Evolutionary conservation across 306 rosid species (phyloP), one percentile per base, ranked within the genome.

Genomic region (Rosa lucieae): DNA sequence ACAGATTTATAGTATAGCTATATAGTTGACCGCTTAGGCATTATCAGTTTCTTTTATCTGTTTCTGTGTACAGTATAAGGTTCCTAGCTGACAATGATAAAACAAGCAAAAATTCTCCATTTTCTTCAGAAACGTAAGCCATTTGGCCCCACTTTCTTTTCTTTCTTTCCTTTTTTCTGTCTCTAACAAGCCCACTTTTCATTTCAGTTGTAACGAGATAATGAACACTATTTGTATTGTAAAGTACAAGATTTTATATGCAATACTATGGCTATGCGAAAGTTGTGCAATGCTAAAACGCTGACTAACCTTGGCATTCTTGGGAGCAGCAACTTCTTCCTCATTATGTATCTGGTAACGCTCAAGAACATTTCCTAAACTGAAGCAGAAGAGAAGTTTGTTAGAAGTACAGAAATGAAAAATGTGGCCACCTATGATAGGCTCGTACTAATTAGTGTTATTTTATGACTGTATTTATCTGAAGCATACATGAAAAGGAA

Each of bases 261-360:
- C 11, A 11, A 61, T 11, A 10, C 18, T 59, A 23, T 58, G 37
- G 66, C 15, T 12, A 11, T 8, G 44, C n/a, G 8, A 32, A 17
- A 8, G 2, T 39, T 8, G 21, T 67, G 48, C 15, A 52, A 44
- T 51, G 40, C 10, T 3, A 12, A 74, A 56, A 75, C 1, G 58
- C 1, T 44, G 35, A 68, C 84, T 37, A 49, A 81, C 84, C 84
- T 70, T 49, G 49, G 12, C 63, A 69, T 37, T 58, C 65, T 76
- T 59, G 77, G 77, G 5, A 18, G 2, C 55, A 5, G 76, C 77
- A 32, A 7, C 18, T 49, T 70, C 72, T 51, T 81, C 76, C 13
- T 49, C 80, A 14, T 6, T 77, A 39, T 76, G 80, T 15, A 23
- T 17, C 47, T 29, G 59, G 47, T 81, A 81, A 8, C 80, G 84